phyloP scores from a whole-genome alignment of 345 rosid species.

The Aquilaria yunnanensis region DNA sequence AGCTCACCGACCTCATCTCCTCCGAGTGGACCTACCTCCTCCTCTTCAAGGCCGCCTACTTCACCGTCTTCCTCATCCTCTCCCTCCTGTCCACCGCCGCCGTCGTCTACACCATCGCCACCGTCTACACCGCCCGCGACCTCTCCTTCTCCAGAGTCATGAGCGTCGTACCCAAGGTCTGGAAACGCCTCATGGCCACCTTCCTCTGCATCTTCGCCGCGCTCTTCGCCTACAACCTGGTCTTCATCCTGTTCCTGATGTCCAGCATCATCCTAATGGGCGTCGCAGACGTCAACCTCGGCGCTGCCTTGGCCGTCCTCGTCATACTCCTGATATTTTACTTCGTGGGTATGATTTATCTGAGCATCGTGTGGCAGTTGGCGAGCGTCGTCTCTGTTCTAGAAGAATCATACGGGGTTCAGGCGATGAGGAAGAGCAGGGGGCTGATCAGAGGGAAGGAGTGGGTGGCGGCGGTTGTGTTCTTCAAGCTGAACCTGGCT shows the following conservation, averaged over 20 bases:
- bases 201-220: constrained; percentile 26
- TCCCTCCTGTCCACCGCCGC: constrained; percentile 52
- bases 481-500: constrained; percentile 15
- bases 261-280: not conserved
- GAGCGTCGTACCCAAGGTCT: constrained; percentile 44
- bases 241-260: not conserved
- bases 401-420: constrained; percentile 35
- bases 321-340: not conserved
- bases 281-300: not conserved
- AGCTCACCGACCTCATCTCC: constrained; percentile 22
- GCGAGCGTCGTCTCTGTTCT: constrained; percentile 45
- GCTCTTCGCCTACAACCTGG: constrained; percentile 14
- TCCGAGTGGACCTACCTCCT: constrained; percentile 18
- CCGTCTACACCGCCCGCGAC: constrained; percentile 29
- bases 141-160: constrained; percentile 31
- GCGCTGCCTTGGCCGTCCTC: fast-evolving
- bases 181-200: constrained; percentile 47
- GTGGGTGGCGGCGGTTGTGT: constrained; percentile 5
- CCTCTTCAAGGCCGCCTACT: constrained; percentile 29
- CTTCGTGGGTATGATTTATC: constrained; percentile 26
- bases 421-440: constrained; percentile 36
- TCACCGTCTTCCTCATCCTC: constrained; percentile 23
- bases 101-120: constrained; percentile 49
- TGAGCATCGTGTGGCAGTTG: constrained; percentile 39
- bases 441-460: constrained; percentile 40